Base-by-base conservation (phyloP, 192 early-diverging fungal genomes). In the Funneliformis mosseae region DNA sequence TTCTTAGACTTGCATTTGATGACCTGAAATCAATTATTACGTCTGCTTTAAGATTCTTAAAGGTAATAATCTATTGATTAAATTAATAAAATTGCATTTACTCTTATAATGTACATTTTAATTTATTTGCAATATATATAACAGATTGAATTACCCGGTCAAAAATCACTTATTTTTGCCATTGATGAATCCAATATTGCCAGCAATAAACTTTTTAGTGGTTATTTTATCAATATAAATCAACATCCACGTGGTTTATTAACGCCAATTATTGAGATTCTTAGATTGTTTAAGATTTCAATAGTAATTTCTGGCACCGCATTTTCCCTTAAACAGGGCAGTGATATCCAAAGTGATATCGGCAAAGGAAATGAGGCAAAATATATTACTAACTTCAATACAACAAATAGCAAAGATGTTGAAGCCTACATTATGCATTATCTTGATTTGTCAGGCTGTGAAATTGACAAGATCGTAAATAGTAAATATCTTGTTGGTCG, bases 301-400 rank as follows among this genome's bases (percentile, higher is more conserved):
- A 60, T 59, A 76, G 59, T 76, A 18, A 76, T 76, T 14, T 50
- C 74, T 50, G 74, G 74, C 46, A 76, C 46, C 28, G 18, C 74
- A 28, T 76, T 62, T 76, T 8, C 55, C 0, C 74, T 50, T 60
- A 46, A 60, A 76, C 55, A 76, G 18, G 25, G 50, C 21, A 46
- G 46, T 45, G 18, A 50, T 33, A 60, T 23, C 27, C 46, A 27
- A 25, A 48, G 42, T 74, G 38, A 45, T 74, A 43, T 46, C 5
- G 72, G 72, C 25, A 74, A 48, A 74, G 42, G 11, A 42, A 48
- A 11, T 25, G 48, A 16, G 8, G 42, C 23, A 21, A 50, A 74
- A 33, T 27, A 42, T 74, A 50, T 50, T 5, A 27, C 50, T 38
- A 21, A 74, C 42, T 46, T 74, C 25, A 27, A 74, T 11, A 3